Percentiles rank a stretch among this genome's conserved stretches.
phyloP scores from a whole-genome alignment of 148 eudicot genomes.

The Silene latifolia region DNA sequence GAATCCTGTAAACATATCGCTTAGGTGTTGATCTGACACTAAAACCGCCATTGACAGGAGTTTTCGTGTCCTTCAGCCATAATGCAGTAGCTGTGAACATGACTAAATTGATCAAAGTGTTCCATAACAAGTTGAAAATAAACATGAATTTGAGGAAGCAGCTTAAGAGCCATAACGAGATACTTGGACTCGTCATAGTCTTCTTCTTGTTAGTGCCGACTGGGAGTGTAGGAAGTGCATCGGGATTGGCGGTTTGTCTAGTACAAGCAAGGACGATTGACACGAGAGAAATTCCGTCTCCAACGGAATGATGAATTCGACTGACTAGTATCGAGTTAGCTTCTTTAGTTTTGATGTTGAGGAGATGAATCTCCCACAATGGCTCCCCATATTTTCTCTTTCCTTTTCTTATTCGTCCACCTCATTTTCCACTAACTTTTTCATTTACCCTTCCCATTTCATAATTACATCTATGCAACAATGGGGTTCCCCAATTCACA shows the following conservation, averaged over 20 bases:
- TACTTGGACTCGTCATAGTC: background rate
- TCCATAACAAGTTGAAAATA: constrained; percentile 26
- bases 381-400: too few relatives aligned
- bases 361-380: constrained; percentile 67
- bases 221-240: constrained; percentile 42
- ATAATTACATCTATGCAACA: too few relatives aligned
- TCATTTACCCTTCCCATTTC: too few relatives aligned
- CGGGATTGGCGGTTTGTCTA: constrained; percentile 44
- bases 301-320: constrained; percentile 59
- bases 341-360: constrained; percentile 47
- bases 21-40: constrained; percentile 19
- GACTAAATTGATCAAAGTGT: constrained; percentile 34
- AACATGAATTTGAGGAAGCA: constrained; percentile 21
- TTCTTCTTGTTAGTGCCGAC: constrained; percentile 19
- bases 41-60: constrained; percentile 34
- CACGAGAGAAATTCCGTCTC: constrained; percentile 67
- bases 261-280: constrained; percentile 58
- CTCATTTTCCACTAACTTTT: too few relatives aligned
- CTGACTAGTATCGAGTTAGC: constrained; percentile 34
- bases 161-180: constrained; percentile 9
- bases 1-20: constrained; percentile 36
- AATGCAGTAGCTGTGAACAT: constrained; percentile 32
- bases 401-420: too few relatives aligned
- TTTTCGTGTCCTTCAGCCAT: constrained; percentile 45
- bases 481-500: too few relatives aligned